Conservation (phyloP, 2,329 filamentous ascomycete species). For the Immersiporthe knoxdaviesiana region DNA sequence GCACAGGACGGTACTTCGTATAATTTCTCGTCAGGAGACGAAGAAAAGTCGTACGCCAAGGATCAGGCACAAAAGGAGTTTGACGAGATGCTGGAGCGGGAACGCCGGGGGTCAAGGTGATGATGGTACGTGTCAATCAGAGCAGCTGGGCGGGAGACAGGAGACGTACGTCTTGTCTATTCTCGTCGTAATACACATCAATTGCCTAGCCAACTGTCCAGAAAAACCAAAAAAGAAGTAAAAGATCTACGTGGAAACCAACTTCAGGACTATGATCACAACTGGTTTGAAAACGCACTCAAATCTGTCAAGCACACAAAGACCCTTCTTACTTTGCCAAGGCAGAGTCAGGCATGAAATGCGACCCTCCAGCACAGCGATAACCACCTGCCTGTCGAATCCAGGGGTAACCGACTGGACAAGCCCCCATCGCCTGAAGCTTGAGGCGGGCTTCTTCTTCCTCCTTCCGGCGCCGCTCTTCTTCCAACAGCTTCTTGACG, state of each 20-base stretch:
- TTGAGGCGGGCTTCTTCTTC: slow-evolving; percentile 46
- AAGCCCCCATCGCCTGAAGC: slow-evolving; percentile 57
- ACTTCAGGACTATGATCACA: background rate
- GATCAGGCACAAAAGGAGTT: slow-evolving; percentile 55
- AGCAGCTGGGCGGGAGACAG: background rate
- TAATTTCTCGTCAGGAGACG: slow-evolving; percentile 42
- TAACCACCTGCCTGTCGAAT: slow-evolving; percentile 62
- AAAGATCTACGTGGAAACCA: background rate
- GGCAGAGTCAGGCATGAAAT: slow-evolving; percentile 53
- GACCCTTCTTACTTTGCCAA: slow-evolving; percentile 29
- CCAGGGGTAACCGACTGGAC: slow-evolving; percentile 62
- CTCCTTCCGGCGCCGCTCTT: slow-evolving; percentile 43
- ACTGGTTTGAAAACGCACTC: background rate
- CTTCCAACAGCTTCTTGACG: slow-evolving; percentile 41
- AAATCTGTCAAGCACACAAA: background rate
- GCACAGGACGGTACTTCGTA: slow-evolving; percentile 34
- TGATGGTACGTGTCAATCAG: no score
- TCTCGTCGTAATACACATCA: background rate
- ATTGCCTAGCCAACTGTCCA: no score
- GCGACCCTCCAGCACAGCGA: slow-evolving; percentile 63
- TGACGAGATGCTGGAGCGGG: slow-evolving; percentile 51
- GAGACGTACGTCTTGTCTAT: background rate
- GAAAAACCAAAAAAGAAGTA: no score
- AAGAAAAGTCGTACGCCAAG: slow-evolving; percentile 44
- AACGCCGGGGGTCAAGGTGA: slow-evolving; percentile 34